Percentiles rank a stretch among this genome's conserved stretches.
Conservation (phyloP, 2,329 filamentous ascomycete species). For the Paecilomyces niveus region DNA sequence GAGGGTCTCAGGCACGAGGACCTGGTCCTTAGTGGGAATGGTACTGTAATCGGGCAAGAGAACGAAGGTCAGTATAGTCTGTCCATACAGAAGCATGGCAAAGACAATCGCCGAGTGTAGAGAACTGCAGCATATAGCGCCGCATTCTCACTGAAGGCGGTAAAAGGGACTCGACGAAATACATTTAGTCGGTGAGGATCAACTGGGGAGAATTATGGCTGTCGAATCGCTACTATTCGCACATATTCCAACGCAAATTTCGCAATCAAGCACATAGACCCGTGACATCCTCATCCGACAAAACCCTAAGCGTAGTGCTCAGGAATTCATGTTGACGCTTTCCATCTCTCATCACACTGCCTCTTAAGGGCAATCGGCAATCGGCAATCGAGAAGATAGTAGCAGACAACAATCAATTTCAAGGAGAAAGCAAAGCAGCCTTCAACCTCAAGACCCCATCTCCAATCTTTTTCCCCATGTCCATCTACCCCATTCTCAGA, state of each 20-base stretch:
- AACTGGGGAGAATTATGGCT: constrained; percentile 11
- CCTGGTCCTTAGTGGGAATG: constrained; percentile 89
- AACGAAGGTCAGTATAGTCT: constrained; percentile 65
- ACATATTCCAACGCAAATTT: constrained; percentile 22
- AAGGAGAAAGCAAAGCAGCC: constrained; percentile 57
- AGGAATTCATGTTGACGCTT: constrained; percentile 47
- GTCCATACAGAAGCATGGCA: constrained; percentile 59
- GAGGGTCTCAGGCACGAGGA: constrained; percentile 97
- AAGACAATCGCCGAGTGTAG: constrained; percentile 66
- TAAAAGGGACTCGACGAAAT: constrained; percentile 68
- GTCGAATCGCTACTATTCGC: constrained; percentile 16
- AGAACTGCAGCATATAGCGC: constrained; percentile 86
- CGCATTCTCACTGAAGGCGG: constrained; percentile 75
- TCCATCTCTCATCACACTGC: constrained; percentile 18
- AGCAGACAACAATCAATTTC: constrained; percentile 64
- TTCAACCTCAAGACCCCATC: constrained; percentile 76
- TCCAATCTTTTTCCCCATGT: constrained; percentile 51
- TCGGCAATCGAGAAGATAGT: constrained; percentile 17
- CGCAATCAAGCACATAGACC: constrained; percentile 18
- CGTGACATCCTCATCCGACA: constrained; percentile 63
- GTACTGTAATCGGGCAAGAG: constrained; percentile 50
- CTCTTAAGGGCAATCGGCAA: constrained; percentile 2
- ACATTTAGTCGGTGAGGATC: constrained; percentile 70
- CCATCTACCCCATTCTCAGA: constrained; percentile 20
- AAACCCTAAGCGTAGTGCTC: constrained; percentile 54